These are phyloP conservation scores for Elymus sibiricus DNA, from an alignment of 176 grass and related monocot species.

Conservation along the genomic window DNA sequence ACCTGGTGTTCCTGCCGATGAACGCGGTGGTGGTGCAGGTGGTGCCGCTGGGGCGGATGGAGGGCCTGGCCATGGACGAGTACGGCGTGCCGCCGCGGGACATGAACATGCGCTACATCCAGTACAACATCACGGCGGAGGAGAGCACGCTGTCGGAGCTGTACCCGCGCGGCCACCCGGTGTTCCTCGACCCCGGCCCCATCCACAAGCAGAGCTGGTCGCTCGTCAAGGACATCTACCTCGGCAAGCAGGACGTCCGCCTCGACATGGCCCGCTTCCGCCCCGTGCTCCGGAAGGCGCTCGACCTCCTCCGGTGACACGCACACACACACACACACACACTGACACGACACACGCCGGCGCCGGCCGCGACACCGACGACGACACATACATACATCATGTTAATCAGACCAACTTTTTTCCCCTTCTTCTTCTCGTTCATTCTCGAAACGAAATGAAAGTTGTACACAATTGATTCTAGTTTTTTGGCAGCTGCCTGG, in stretches of 20 bases:
- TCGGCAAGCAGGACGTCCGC: conserved; percentile 70
- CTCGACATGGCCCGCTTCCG: conserved; percentile 52
- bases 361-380: not conserved
- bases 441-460: not conserved
- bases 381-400: not conserved
- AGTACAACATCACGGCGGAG: conserved; percentile 74
- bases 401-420: not conserved
- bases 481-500: not conserved
- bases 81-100: conserved; percentile 70
- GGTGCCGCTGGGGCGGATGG: conserved; percentile 72
- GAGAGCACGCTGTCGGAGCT: conserved; percentile 72
- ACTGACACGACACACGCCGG: not conserved
- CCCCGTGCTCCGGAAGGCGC: conserved; percentile 41
- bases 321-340: not conserved
- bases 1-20: conserved; percentile 73
- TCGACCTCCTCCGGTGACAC: conserved; percentile 63
- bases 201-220: conserved; percentile 64
- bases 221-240: conserved; percentile 64
- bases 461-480: not conserved
- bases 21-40: conserved; percentile 79
- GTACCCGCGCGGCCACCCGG: conserved; percentile 56
- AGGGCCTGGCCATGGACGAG: conserved; percentile 55
- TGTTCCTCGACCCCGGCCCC: conserved; percentile 53
- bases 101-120: conserved; percentile 77
- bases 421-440: not conserved